Evolutionary conservation across 2,329 filamentous ascomycete genomes (phyloP), one percentile per base, ranked within the genome.

Genomic region (Lithohypha guttulata): DNA sequence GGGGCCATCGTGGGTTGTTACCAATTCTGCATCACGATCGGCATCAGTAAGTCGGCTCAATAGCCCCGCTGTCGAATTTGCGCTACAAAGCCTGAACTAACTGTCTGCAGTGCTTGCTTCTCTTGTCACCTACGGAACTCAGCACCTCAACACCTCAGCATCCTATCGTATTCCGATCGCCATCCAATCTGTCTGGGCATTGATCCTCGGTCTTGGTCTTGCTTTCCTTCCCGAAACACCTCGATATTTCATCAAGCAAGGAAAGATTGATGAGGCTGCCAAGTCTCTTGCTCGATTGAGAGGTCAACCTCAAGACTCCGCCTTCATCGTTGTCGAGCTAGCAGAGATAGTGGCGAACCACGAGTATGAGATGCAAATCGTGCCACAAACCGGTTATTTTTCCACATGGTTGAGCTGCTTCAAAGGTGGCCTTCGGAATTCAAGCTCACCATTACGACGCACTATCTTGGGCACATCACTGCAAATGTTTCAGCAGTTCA

Each of bases 261-360:
- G 17, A 9, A 79, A 77, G 59, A 26, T 35, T 4, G 80, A 80
- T 41, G 65, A 76, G 44, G 66, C 83, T 34, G 73, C 79, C 25
- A 56, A 69, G 42, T 84, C 84, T 21, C 71, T 76, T 41, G 62
- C 74, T 41, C 71, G 69, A 42, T 72, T 93, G 20, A 81, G 85
- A 56, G 81, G 81, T 45, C 81, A 91, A 64, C 70, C 79, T 32
- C 54, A 62, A 37, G 74, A 81, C 40, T 86, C 81, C 18, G 72
- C 79, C 46, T 85, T 74, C 59, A 78, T 93, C 62, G 74, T 79
- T 62, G 65, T 75, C 44, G 85, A 93, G 63, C 71, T 93, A 30
- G 74, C 79, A 23, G 85, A 93, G 66, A 84, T 94, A 49, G 70
- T 89, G 42, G 85, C 84, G 65, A 93, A 93, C 70, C 75, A 87